Conservation (phyloP, 345 rosid species). For the Sapria himalayana region DNA sequence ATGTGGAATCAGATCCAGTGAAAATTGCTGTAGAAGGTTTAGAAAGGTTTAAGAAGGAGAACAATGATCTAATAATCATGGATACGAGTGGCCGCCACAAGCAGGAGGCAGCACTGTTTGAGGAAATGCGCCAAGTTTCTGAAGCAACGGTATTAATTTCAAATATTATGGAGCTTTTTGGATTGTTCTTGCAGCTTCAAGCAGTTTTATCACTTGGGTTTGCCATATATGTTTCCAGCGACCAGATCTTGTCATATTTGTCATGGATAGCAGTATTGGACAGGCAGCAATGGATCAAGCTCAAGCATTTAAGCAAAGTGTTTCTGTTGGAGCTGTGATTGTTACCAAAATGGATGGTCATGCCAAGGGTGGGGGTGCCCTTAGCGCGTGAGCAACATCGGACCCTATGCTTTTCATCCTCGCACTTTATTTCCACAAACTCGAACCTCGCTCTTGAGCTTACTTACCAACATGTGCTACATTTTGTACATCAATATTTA, state of each 20-base stretch:
- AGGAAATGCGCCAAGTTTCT: constrained; percentile 96
- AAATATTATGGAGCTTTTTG: too few species aligned
- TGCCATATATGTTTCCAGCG: constrained; percentile 41
- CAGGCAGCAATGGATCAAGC: constrained; percentile 96
- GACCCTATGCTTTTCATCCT: too few species aligned
- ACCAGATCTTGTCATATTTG: constrained; percentile 84
- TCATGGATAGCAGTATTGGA: constrained; percentile 94
- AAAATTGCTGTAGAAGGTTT: constrained; percentile 90
- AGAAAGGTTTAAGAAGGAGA: constrained; percentile 76
- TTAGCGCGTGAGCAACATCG: constrained; percentile 60
- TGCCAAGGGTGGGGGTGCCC: constrained; percentile 98
- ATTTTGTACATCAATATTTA: not conserved
- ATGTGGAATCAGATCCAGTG: constrained; percentile 86
- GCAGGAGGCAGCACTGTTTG: constrained; percentile 91
- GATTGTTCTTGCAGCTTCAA: too few species aligned
- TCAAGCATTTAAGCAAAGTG: constrained; percentile 80
- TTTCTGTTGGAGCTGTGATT: constrained; percentile 84
- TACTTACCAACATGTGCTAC: not conserved
- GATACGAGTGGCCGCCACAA: constrained; percentile 95
- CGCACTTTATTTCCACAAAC: too few species aligned
- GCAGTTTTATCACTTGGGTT: too few species aligned
- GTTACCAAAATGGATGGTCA: constrained; percentile 95
- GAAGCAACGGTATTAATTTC: constrained; percentile 82
- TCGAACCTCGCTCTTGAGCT: too few species aligned
- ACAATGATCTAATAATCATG: constrained; percentile 78